Evolutionary conservation across 2,329 filamentous ascomycete genomes (phyloP).

Genomic region (Tothia fuscella): DNA sequence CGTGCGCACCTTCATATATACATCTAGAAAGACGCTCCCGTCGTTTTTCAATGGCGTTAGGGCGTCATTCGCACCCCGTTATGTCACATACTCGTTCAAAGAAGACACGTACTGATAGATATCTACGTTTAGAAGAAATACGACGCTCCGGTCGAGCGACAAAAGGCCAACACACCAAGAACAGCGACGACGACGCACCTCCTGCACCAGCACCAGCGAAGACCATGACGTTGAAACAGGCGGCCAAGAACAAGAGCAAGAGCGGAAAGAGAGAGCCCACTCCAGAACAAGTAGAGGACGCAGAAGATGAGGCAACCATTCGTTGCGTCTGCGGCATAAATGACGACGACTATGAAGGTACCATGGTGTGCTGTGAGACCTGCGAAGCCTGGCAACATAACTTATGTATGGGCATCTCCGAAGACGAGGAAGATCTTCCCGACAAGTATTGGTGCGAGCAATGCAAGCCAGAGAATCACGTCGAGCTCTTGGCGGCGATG

Average conservation of each 20-base stretch:
- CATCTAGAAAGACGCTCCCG: not conserved
- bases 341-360: constrained; percentile 72
- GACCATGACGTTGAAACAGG: constrained; percentile 35
- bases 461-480: constrained; percentile 76
- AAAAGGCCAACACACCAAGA: constrained; percentile 89
- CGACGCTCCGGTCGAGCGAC: constrained; percentile 91
- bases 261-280: constrained; percentile 32
- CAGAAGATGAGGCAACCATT: constrained; percentile 61
- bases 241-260: constrained; percentile 26
- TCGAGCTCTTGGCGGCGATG: constrained; percentile 66
- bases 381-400: constrained; percentile 97
- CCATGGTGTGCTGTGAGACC: constrained; percentile 92
- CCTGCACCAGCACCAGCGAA: constrained; percentile 26
- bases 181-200: constrained; percentile 46
- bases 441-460: constrained; percentile 73
- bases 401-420: constrained; percentile 78
- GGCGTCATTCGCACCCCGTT: not conserved
- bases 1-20: constrained; percentile 1
- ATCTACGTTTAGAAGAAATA: constrained; percentile 53
- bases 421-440: constrained; percentile 65
- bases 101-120: constrained; percentile 18
- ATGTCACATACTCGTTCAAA: not conserved
- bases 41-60: not conserved
- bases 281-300: constrained; percentile 37
- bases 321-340: constrained; percentile 87